phyloP scores from a whole-genome alignment of 2,329 filamentous ascomycete species.

The Cordyceps pruinosa region DNA sequence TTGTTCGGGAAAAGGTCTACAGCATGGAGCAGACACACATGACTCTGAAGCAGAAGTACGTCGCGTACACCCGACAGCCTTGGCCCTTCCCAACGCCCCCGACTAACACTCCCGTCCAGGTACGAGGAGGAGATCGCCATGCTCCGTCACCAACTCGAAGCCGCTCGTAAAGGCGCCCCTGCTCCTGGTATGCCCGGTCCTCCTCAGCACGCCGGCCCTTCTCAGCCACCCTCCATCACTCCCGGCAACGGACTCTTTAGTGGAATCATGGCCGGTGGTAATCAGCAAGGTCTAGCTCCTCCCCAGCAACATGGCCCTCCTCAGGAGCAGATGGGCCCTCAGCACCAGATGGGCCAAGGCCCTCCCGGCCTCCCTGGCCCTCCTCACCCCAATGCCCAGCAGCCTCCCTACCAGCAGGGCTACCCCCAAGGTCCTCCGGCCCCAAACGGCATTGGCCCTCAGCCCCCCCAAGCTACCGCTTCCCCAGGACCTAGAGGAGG shows the following conservation, averaged over 20 bases:
- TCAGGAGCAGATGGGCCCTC: conserved; percentile 50
- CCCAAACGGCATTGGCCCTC: conserved; percentile 68
- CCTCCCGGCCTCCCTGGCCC: conserved; percentile 59
- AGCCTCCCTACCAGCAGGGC: conserved; percentile 66
- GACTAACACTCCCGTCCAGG: conserved; percentile 39
- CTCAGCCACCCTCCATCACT: conserved; percentile 79
- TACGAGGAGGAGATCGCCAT: conserved; percentile 88
- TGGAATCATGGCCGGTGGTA: conserved; percentile 87
- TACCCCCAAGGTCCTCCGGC: conserved; percentile 51
- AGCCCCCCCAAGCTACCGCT: conserved; percentile 75
- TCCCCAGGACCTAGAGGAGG: conserved; percentile 82
- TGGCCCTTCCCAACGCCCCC: background rate
- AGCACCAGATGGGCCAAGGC: conserved; percentile 61
- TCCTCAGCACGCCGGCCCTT: conserved; percentile 68
- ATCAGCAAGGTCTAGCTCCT: conserved; percentile 76
- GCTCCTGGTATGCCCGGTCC: conserved; percentile 57
- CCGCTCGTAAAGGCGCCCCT: conserved; percentile 57
- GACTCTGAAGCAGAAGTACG: conserved; percentile 81
- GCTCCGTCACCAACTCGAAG: conserved; percentile 80
- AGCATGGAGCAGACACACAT: conserved; percentile 86
- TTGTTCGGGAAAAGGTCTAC: conserved; percentile 89
- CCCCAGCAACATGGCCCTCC: conserved; percentile 64
- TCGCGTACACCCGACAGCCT: background rate
- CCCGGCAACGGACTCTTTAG: conserved; percentile 91
- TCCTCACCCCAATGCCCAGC: conserved; percentile 55